Base-by-base conservation (phyloP, 1,284 basidiomycete genomes). In the Moniliella sp. region DNA sequence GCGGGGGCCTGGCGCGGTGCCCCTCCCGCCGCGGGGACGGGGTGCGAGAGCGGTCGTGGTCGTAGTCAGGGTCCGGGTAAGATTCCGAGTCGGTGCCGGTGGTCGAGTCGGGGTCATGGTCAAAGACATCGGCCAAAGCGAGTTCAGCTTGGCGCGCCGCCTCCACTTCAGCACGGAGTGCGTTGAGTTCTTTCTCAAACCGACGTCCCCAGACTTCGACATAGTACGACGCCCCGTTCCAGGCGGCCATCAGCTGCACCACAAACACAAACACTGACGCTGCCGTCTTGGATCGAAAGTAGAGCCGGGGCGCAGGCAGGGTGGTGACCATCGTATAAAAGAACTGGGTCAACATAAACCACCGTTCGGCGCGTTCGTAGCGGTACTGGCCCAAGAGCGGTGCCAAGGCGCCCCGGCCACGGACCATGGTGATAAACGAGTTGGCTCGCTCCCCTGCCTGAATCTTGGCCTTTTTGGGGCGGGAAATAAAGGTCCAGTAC, bases 261-360 rank as follows among this genome's bases (percentile, higher is more conserved):
- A 26, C 36, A 15, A 41, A 12, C 14, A 91, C 64, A 64, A 82
- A 86, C 1, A 69, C 60, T 10, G 71, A 73, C 40, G 77, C 80
- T 67, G 75, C 79, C 29, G 67, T 65, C 1, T 74, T 60, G 49
- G 71, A 79, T 49, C 77, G 71, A 45, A 81, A 83, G 16, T 88
- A 66, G 30, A 86, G 39, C 47, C 76, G 76, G 2, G 81, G 70
- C 1, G 81, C 76, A 0, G 84, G 84, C 3, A 86, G 61, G 61
- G 82, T 81, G 11, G 81, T 86, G 27, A 86, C 61, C 31, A 88
- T 64, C 14, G 76, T 73, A 56, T 91, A 93, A 12, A 75, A 82
- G 79, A 48, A 39, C 15, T 45, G 48, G 4, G 43, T 25, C 19
- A 40, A 18, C 42, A 46, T 52, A 23, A 48, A 46, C 2, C 39